Base-by-base conservation (phyloP, 257 asterid species). In the Ilex aquifolium region DNA sequence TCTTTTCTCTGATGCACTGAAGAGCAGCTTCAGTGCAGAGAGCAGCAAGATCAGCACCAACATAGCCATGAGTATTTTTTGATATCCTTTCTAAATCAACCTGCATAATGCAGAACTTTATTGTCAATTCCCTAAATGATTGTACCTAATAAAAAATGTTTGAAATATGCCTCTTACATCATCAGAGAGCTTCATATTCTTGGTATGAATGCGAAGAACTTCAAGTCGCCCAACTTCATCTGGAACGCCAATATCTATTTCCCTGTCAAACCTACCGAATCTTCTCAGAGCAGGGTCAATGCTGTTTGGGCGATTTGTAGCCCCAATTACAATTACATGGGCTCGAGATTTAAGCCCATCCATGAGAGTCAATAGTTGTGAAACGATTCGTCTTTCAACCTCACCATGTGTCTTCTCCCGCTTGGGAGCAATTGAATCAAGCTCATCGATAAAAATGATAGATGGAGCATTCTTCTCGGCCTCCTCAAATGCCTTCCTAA, bases 11-110 rank as follows among this genome's bases (percentile, higher is more conserved):
- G 69, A 82, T 82, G 69, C 85, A 79, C 73, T 82, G 85, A 14
- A 82, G 83, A 0, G 85, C 88, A 61, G 88, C 80, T 61, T 82
- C 88, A 59, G 85, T 82, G 67, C 88, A 82, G 48, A 82, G 85
- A 79, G 88, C 88, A 17, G 85, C 88, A 13, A 79, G 72, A 72
- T 82, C 83, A 64, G 88, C 88, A 74, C 88, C 85, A 64, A 82
- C 88, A 55, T 73, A 79, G 10, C 85, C 85, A 46, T 79, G 88
- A 42, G 81, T 82, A 61, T 79, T 79, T 64, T 82, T 82, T 2
- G 77, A 63, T 16, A 79, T 77, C 62, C 75, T 74, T 75, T 82
- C 88, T 32, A 82, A 77, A 65, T 82, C 81, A 69, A 82, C 87
- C 87, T 82, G 80, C 69, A 60, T 53, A 54, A 29, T 6, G 3